Conservation (phyloP, 441 rosid genomes). For the Oxalis stricta region DNA sequence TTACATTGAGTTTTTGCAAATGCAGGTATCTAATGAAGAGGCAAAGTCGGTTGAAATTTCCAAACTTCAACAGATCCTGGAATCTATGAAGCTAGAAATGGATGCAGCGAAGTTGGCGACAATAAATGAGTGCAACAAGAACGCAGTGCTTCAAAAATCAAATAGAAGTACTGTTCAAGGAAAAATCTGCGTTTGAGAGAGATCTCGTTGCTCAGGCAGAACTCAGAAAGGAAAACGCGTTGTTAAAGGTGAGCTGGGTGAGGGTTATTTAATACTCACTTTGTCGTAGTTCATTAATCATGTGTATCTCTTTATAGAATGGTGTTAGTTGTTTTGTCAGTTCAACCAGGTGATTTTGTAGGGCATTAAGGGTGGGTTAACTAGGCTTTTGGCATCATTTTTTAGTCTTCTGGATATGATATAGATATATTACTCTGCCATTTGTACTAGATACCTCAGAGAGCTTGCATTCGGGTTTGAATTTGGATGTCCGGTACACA, state of each 20-base stretch:
- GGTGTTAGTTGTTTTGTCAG: not conserved
- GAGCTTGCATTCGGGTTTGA: no score
- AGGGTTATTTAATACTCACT: not conserved
- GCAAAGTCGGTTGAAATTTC: slow-evolving; percentile 61
- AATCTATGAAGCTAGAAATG: slow-evolving; percentile 69
- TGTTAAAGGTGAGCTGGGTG: slow-evolving; percentile 45
- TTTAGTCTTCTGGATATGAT: no score
- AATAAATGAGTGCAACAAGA: slow-evolving; percentile 80
- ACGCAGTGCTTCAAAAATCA: slow-evolving; percentile 77
- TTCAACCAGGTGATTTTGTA: not conserved
- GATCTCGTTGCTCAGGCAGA: slow-evolving; percentile 56
- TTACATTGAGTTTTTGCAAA: slow-evolving; percentile 7
- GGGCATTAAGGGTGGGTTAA: not conserved
- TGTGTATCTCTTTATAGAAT: not conserved
- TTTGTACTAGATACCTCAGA: no score
- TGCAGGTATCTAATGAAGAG: slow-evolving; percentile 81
- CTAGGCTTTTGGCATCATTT: not conserved
- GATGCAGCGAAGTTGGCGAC: slow-evolving; percentile 90
- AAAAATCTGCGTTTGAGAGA: slow-evolving; percentile 64
- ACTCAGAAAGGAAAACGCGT: slow-evolving; percentile 55
- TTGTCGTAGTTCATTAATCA: slow-evolving; percentile 1
- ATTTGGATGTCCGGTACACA: no score
- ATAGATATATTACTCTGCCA: no score
- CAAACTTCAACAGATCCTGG: slow-evolving; percentile 59
- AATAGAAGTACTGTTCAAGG: slow-evolving; percentile 55